Conservation (phyloP, 345 rosid species). For the Eucalyptus tenuipes region DNA sequence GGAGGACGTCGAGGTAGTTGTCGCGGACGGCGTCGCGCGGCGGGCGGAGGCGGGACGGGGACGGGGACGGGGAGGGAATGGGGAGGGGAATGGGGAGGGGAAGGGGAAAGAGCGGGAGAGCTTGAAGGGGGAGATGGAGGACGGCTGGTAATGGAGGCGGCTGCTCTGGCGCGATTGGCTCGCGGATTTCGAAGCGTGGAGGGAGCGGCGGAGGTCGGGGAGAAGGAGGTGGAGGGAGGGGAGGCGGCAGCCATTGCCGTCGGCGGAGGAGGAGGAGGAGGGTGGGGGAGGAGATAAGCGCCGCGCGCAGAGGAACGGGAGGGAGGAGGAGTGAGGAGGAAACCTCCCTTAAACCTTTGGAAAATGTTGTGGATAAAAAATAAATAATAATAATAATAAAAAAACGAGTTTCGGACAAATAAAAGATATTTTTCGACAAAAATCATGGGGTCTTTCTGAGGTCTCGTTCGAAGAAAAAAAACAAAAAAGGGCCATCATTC, state of each 20-base stretch:
- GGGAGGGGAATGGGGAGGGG: not conserved
- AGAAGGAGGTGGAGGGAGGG: constrained; percentile 6
- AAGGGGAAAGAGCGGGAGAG: not conserved
- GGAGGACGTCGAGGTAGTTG: constrained; percentile 28
- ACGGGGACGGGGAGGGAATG: constrained; percentile 11
- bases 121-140: not conserved
- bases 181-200: not conserved
- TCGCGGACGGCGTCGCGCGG: constrained; percentile 8
- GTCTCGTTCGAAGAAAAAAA: not conserved
- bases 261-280: not conserved
- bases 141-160: not conserved
- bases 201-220: not conserved
- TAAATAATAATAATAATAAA: not conserved
- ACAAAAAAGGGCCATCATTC: not conserved
- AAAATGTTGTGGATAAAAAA: not conserved
- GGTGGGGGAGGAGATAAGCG: not conserved
- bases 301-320: not conserved
- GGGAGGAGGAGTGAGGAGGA: not conserved
- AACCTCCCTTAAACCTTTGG: constrained; percentile 3
- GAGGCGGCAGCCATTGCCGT: constrained; percentile 1
- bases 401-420: not conserved
- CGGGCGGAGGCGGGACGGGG: constrained; percentile 14
- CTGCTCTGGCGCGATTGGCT: not conserved
- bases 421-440: not conserved
- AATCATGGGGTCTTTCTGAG: not conserved